phyloP scores from a whole-genome alignment of 192 early-diverging fungal genomes.

The Diversispora eburnea region DNA sequence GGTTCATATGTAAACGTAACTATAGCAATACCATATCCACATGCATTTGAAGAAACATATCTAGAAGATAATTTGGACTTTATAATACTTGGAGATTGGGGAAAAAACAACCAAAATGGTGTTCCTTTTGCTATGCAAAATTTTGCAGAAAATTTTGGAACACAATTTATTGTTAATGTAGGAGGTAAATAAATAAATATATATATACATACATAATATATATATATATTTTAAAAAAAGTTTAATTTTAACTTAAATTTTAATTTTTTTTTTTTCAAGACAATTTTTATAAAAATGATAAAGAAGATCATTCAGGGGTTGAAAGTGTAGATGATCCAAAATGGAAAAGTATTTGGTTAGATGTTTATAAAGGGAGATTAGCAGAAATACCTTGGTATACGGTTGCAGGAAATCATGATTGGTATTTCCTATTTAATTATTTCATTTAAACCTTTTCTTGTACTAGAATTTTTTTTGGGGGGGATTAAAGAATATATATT shows the following conservation, averaged over 20 bases:
- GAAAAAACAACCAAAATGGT: neutral
- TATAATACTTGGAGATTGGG: conserved; percentile 22
- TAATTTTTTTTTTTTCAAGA: neutral
- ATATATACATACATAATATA: neutral
- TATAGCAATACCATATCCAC: neutral
- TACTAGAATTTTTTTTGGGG: neutral
- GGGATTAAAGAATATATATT: neutral
- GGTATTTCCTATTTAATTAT: conserved; percentile 11
- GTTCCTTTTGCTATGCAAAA: conserved; percentile 9
- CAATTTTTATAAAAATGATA: conserved; percentile 23
- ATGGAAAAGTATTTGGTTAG: conserved; percentile 25
- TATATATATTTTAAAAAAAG: too few relatives aligned
- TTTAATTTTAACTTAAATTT: too few relatives aligned
- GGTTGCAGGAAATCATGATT: conserved; percentile 28
- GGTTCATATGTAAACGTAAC: neutral
- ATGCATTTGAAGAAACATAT: conserved; percentile 3
- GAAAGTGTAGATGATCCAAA: conserved; percentile 16
- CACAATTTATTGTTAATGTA: conserved; percentile 22
- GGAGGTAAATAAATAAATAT: too few relatives aligned
- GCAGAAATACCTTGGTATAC: conserved; percentile 21
- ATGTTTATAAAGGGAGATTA: conserved; percentile 25
- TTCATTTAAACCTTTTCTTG: neutral
- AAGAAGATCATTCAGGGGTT: conserved; percentile 22
- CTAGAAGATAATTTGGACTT: conserved; percentile 9
- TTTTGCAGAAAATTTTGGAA: conserved; percentile 10